A percentile compares a stretch with the other conserved stretches of the same genome.
Conservation (phyloP, 192 early-diverging fungal species). For the Backusella australiensis region DNA sequence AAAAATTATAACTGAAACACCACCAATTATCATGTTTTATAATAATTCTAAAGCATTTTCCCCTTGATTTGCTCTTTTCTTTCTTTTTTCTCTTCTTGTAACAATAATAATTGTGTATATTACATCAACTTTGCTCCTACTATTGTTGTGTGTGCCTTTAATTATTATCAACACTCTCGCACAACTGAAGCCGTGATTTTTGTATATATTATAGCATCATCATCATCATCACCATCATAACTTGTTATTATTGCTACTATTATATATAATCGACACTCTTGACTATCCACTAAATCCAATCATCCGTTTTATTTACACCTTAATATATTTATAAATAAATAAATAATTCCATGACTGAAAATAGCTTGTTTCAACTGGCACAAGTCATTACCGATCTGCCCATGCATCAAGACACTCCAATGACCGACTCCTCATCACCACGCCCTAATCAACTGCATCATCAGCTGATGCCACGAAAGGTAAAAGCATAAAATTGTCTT, state of each 20-base stretch:
- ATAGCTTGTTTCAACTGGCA: conserved; percentile 6
- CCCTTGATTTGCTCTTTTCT: background rate
- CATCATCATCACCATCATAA: too few relatives aligned
- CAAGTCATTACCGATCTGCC: conserved; percentile 11
- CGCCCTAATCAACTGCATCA: conserved; percentile 5
- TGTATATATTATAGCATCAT: too few relatives aligned
- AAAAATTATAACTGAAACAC: background rate
- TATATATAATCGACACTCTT: too few relatives aligned
- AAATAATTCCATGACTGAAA: background rate
- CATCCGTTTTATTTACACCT: background rate
- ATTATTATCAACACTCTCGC: too few relatives aligned
- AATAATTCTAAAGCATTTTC: background rate
- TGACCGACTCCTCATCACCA: conserved; percentile 1
- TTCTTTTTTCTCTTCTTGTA: background rate
- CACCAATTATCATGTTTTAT: background rate
- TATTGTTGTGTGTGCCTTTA: too few relatives aligned
- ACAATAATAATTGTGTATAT: background rate
- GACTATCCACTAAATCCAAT: background rate
- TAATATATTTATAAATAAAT: background rate
- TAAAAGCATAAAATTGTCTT: background rate
- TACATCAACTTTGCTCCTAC: too few relatives aligned
- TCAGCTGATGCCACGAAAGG: background rate
- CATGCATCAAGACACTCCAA: conserved; percentile 10
- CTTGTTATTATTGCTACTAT: too few relatives aligned
- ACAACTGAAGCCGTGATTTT: too few relatives aligned